These are phyloP conservation scores for Pyrus hybrid DNA, from an alignment of 331 rosid genomes.

Conservation along the genomic window DNA sequence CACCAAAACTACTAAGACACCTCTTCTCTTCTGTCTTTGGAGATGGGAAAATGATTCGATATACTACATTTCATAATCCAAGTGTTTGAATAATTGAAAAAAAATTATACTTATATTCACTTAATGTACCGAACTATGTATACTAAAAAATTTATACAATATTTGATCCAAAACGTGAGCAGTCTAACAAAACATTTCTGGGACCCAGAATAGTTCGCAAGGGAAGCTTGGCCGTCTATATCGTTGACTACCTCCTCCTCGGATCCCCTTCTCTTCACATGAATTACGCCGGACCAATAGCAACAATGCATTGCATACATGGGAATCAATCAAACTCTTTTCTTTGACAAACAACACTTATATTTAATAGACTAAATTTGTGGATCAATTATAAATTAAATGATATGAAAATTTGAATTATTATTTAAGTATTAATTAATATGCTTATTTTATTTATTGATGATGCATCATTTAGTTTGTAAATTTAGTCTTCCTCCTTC, in stretches of 20 bases:
- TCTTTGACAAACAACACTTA: slow-evolving; percentile 1
- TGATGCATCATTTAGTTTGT: no score
- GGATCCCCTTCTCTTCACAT: slow-evolving; percentile 12
- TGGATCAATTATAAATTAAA: no score
- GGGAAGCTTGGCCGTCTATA: slow-evolving; percentile 8
- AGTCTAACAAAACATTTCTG: slow-evolving; percentile 6
- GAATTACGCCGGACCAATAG: slow-evolving; percentile 23
- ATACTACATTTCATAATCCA: no score
- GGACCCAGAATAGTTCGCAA: slow-evolving; percentile 11
- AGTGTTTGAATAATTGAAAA: no score
- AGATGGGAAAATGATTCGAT: no score
- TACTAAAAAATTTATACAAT: no score
- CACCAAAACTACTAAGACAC: neutral
- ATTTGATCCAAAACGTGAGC: neutral
- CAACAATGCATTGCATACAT: neutral
- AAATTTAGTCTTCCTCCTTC: neutral
- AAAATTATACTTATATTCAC: no score
- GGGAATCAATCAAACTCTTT: slow-evolving; percentile 13
- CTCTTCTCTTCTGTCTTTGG: neutral
- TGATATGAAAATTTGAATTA: neutral
- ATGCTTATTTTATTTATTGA: no score
- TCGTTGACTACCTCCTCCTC: slow-evolving; percentile 13
- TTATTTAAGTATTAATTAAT: neutral
- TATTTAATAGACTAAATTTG: neutral
- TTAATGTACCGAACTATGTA: no score